Base-by-base conservation (phyloP, 1,139 yeast species). In the Arxiozyma heterogenica region DNA sequence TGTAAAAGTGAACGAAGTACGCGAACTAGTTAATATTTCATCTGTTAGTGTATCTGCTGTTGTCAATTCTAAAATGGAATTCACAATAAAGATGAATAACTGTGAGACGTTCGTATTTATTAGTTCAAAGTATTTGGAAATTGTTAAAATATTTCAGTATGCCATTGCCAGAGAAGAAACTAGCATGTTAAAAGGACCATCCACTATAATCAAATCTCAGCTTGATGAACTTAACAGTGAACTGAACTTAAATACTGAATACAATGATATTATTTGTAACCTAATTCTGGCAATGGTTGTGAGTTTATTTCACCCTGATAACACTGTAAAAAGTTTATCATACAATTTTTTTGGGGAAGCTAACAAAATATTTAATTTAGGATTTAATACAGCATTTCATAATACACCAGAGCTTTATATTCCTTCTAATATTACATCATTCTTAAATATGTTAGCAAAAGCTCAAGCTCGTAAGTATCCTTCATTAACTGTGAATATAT, bases 391-490 rank as follows among this genome's bases (percentile, higher is more conserved):
- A 41, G 76, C 77, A 17, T 73, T 81, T 38, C 76, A 75, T 38
- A 79, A 80, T 54, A 81, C 88, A 0, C 78, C 78, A 22, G 84
- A 80, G 43, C 76, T 85, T 18, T 80, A 84, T n/a, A 83, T 86
- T 60, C 95, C 96, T 0, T 78, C 80, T 45, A 86, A 86, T 63
- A 80, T 83, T 46, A 77, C 84, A 7, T 78, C 82, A 21, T 84
- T 84, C 70, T 81, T 86, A 17, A 78, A 79, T 4, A 71, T 81
- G 0, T 73, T 86, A 9, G 82, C 93, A 3, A 72, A 74, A n/a
- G 76, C 78, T 46, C 70, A 88, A 27, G 79, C 95, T 0, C 60
- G 62, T 9, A 70, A 75, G 17, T 78, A 79, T 54, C 90, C 95
- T 0, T 74, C 77, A 20, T 70, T 86, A 65, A 80, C 95, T 0